These are phyloP conservation scores for Oryza coarctata DNA, from an alignment of 176 grass and related monocot genomes.

Conservation along the genomic window DNA sequence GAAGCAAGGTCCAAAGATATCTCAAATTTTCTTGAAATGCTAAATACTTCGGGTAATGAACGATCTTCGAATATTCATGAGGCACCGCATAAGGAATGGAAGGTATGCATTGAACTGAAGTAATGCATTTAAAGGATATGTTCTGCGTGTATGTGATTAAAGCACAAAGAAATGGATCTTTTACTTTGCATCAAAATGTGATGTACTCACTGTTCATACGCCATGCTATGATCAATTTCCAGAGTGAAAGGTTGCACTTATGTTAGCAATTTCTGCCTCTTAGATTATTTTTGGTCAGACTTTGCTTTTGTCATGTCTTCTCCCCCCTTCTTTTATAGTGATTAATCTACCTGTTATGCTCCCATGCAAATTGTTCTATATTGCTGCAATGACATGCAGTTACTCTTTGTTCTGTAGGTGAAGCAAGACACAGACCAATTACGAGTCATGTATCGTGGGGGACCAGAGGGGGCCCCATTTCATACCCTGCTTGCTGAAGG, in stretches of 20 bases:
- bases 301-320: not conserved
- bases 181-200: not conserved
- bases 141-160: not conserved
- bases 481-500: constrained; percentile 88
- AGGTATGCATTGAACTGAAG: constrained; percentile 46
- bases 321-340: not conserved
- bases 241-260: not conserved
- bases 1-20: constrained; percentile 63
- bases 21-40: constrained; percentile 81
- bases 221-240: not conserved
- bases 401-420: constrained; percentile 38
- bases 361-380: not conserved
- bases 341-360: not conserved
- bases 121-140: not conserved
- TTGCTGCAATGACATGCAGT: not conserved
- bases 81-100: constrained; percentile 68
- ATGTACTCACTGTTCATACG: not conserved
- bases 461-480: constrained; percentile 76
- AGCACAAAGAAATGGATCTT: not conserved
- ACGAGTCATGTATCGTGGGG: constrained; percentile 86
- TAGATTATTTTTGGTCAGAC: not conserved
- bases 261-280: constrained; percentile 4
- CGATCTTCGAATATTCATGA: constrained; percentile 32
- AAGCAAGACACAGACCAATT: constrained; percentile 91
- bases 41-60: constrained; percentile 66